Evolutionary conservation across 108 stramenopile genomes (phyloP), one percentile per base, ranked within the genome.

Genomic region (Nitzschia palea): DNA sequence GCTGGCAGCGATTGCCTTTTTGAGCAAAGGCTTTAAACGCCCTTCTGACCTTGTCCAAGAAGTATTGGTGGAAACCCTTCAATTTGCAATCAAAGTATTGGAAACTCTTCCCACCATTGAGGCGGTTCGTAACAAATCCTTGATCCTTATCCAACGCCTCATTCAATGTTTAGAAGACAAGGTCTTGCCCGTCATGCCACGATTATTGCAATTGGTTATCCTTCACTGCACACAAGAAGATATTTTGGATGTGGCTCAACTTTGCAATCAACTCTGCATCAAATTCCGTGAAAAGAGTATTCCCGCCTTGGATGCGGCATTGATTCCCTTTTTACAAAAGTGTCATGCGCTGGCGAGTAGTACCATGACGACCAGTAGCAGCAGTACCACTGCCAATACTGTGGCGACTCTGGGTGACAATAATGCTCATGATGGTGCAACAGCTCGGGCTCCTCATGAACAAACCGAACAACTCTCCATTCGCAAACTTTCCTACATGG

Each of bases 1-100:
- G 25, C 70, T 90, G 22, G 82, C 86, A 1, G 82, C 86, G 6
- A 79, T 90, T 35, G 89, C 89, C 1, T 79, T 73, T 63, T 65
- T 90, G 27, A 82, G 78, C 59, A 90, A 90, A 54, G 89, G 89
- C 4, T 90, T 87, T 73, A 74, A 67, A 40, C 71, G 71, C 15
- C 84, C 83, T 54, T 58, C 78, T 4, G 47, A 68, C 32, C 82
- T 65, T 55, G 83, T 87, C n/a, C 83, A 82, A 62, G 32, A 34
- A 2, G 84, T 90, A n/a, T 68, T 90, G 34, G 17, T 69, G n/a
- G 85, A 83, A 37, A 75, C 89, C 1, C 62, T 84, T 28, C 57
- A 69, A 31, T 52, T 83, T 43, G 65, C 74, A n/a, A 65, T 63
- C 10, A 61, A 54, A 8, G 80, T 87, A 23, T 51, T 90, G 10